Evolutionary conservation across 768 basidiomycete species (phyloP).

Genomic region (Tylopilus rubrobrunneus): DNA sequence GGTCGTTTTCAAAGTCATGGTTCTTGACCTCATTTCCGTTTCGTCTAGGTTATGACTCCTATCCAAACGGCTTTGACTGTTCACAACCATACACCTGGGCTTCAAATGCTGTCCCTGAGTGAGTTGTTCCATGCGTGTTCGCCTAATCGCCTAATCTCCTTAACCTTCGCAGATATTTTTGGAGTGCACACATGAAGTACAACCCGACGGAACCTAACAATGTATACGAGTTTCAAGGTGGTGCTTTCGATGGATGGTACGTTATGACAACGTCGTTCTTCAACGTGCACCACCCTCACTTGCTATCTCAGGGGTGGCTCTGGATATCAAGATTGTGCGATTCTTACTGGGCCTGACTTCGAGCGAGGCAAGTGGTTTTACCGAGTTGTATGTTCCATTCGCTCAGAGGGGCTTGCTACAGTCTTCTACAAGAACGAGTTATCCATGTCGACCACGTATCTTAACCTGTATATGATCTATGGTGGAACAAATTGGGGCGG

Average conservation of each 20-base stretch:
- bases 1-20: background rate
- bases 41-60: conserved; percentile 25
- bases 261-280: conserved; percentile 29
- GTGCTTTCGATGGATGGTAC: conserved; percentile 51
- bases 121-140: background rate
- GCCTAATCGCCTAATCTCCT: background rate
- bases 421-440: conserved; percentile 22
- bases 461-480: conserved; percentile 55
- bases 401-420: conserved; percentile 1
- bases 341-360: conserved; percentile 23
- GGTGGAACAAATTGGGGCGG: conserved; percentile 64
- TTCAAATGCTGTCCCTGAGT: conserved; percentile 40
- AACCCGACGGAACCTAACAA: conserved; percentile 19
- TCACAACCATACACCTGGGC: conserved; percentile 44
- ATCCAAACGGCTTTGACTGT: conserved; percentile 55
- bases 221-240: conserved; percentile 35
- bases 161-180: conserved; percentile 21
- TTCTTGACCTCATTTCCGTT: background rate
- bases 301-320: conserved; percentile 19
- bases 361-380: conserved; percentile 16
- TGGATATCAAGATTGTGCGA: conserved; percentile 19
- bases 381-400: background rate
- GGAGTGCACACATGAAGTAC: conserved; percentile 37
- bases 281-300: background rate
- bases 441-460: conserved; percentile 12